Evolutionary conservation across 75 land plant species (phyloP), one percentile per base, ranked within the genome.

Genomic region (Pinus taeda): DNA sequence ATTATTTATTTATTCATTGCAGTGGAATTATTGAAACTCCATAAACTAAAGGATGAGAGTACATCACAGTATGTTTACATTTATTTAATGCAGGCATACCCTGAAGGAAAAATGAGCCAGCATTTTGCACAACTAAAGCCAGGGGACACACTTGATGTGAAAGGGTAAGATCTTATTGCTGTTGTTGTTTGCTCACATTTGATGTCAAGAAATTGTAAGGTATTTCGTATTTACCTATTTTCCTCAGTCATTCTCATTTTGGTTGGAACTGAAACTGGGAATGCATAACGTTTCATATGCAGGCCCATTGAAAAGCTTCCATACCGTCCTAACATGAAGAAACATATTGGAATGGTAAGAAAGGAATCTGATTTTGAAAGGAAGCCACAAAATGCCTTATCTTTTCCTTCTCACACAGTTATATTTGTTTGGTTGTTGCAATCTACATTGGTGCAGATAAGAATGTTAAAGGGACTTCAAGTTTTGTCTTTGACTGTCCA

Each of bases 61-160:
- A 42, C n/a, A 45, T 69, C 37, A 6, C 36, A 67, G 71, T 49
- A 71, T 33, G 33, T 33, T 33, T 33, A 33, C 1, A 33, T 55
- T 6, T 26, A 72, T 71, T 33, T 2, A 3, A 30, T 79, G 60
- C 84, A 96, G 99, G 79, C 90, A 22, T 97, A 97, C 79, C 99
- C 99, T 20, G 91, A 97, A 74, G 99, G 98, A 15, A 92, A 92
- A 88, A 97, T 97, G 99, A 97, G 92, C 69, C 91, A 89, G 74
- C 98, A 97, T 83, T 82, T 97, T 74, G 95, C 93, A 57, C 86
- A 79, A 55, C 85, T 97, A 39, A 85, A 88, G 63, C 93, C 98
- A 61, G 99, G 99, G 21, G 98, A 97, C 79, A 85, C 88, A 14
- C 74, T 97, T 18, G 95, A 97, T 81, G 93, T 97, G 14, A 97